Evolutionary conservation across 768 basidiomycete species (phyloP).

Genomic region (Boletus eberwhitei): DNA sequence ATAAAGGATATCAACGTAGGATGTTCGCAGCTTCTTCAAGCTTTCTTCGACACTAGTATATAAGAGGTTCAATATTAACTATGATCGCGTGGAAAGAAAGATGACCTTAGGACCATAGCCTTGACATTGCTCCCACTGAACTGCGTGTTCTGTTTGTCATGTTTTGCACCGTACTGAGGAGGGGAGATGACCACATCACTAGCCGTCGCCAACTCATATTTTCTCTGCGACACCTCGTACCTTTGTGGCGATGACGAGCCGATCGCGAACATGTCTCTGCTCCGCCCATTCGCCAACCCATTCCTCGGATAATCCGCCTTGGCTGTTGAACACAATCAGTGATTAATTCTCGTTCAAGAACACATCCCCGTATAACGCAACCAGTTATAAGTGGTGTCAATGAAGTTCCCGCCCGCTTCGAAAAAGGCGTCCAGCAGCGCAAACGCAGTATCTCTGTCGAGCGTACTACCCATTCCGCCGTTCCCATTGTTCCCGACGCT

Average conservation of each 20-base stretch:
- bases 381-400: neutral
- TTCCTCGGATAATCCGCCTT: neutral
- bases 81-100: neutral
- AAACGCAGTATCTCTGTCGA: neutral
- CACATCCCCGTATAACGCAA: neutral
- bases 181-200: no score
- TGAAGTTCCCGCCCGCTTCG: conserved; percentile 1
- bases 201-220: neutral
- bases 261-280: neutral
- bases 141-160: neutral
- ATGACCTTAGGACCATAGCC: neutral
- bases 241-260: conserved; percentile 1
- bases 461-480: neutral
- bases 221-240: neutral
- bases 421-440: neutral
- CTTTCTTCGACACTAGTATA: neutral
- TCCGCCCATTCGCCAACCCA: neutral
- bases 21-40: neutral
- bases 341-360: neutral
- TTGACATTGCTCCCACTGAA: neutral
- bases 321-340: neutral
- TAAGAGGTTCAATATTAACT: neutral
- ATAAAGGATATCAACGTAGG: neutral
- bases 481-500: neutral
- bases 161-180: neutral